A percentile compares a stretch with the other conserved stretches of the same genome.
Evolutionary conservation across 805 yeast genomes (phyloP).

Genomic region (Trichomonascus vanleenenianus): DNA sequence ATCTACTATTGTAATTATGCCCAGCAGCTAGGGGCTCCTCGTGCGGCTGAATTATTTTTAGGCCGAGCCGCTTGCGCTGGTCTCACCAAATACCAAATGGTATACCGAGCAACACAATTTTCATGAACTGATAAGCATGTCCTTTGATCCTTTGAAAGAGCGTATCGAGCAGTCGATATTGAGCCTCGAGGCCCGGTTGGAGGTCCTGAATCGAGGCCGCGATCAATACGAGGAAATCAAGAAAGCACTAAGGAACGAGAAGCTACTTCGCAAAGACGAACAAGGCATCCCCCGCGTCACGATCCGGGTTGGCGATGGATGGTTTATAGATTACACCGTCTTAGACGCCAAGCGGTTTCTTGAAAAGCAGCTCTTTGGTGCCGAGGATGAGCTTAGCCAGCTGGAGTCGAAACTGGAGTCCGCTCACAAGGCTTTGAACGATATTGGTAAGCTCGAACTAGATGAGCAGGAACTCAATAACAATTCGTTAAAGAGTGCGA

Average conservation of each 20-base stretch:
- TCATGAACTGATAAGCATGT: conserved; percentile 2
- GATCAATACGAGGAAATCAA: conserved; percentile 4
- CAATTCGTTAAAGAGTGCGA: no score
- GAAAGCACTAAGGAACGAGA: not conserved
- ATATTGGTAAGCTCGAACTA: conserved; percentile 10
- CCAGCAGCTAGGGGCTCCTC: no score
- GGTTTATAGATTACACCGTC: conserved; percentile 20
- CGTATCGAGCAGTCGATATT: conserved; percentile 6
- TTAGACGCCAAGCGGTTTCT: conserved; percentile 17
- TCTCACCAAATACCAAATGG: not conserved
- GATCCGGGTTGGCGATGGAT: conserved; percentile 25
- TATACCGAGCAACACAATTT: no score
- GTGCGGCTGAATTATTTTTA: no score
- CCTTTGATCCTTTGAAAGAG: conserved; percentile 3
- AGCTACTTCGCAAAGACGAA: not conserved
- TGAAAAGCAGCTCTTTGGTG: conserved; percentile 9
- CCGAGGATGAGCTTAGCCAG: conserved; percentile 12
- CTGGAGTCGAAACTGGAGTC: conserved; percentile 14
- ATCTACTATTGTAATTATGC: no score
- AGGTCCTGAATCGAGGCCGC: not conserved
- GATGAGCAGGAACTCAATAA: conserved; percentile 17
- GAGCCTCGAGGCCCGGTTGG: conserved; percentile 1
- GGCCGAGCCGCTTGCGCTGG: not conserved
- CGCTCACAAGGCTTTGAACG: conserved; percentile 10
- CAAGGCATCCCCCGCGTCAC: conserved; percentile 7